Evolutionary conservation across 2,329 filamentous ascomycete genomes (phyloP), one percentile per base, ranked within the genome.

Genomic region (Penicillium vulpinum): DNA sequence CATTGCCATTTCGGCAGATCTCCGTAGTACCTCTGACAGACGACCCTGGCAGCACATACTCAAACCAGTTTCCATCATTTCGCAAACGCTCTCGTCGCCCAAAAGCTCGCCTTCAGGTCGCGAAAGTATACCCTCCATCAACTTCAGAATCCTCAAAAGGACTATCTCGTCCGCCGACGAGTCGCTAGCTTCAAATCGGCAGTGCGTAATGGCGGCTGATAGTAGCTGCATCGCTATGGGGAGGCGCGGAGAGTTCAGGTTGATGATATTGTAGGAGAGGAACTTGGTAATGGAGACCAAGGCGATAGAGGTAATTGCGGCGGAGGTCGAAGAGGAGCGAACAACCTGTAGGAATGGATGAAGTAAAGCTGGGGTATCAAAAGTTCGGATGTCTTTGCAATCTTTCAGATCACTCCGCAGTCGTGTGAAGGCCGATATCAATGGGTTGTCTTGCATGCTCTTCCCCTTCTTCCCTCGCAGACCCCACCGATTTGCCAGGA

Each of bases 91-190:
- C 77, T 97, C 93, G 68, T 99, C 94, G 57, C 93, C 95, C n/a
- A 99, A 80, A 11, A 97, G 85, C 63, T 95, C 89, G 36, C 94
- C 94, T 29, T 93, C 92, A 0, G 92, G 91, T 0, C 94, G 91
- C 16, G 92, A 95, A 67, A 99, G 88, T 89, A 99, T 97, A 69
- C 92, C 90, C 75, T 99, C 94, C 94, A 99, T 99, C 45, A 99
- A 83, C 71, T 96, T 94, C 58, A 99, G 77, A 67, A 99, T 97
- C 77, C 95, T 89, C 54, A 97, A 80, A 53, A 97, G 83, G 15
- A 99, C 95, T 51, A 97, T 92, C 75, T 99, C 94, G 70, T 97
- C 94, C 59, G 95, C 92, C 0, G 92, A 88, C 18, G 91, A 91
- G 72, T 99, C 94, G 72, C 91, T 97, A 26, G 94, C 93, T 75